A percentile compares a stretch with the other conserved stretches of the same genome.
Conservation (phyloP, 2,329 filamentous ascomycete species). For the Colletotrichum theobromicola region DNA sequence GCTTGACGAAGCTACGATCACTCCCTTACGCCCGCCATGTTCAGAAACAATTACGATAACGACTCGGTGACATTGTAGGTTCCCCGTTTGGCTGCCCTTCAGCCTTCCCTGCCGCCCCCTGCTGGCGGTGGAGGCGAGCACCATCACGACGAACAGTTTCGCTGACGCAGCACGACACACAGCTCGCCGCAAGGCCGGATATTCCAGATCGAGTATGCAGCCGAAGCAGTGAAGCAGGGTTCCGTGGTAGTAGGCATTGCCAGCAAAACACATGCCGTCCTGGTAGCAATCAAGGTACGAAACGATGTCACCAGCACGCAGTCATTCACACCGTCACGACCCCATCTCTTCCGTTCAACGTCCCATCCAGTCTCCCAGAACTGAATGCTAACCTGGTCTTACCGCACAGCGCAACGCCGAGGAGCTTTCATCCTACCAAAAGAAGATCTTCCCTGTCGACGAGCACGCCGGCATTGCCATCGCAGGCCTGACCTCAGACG, state of each 20-base stretch:
- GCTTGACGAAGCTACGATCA: slow-evolving; percentile 21
- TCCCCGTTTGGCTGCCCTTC: slow-evolving; percentile 27
- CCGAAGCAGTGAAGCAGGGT: slow-evolving; percentile 98
- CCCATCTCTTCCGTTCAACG: background rate
- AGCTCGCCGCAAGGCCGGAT: slow-evolving; percentile 99
- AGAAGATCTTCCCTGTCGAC: slow-evolving; percentile 97
- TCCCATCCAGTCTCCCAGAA: background rate
- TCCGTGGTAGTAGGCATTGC: slow-evolving; percentile 96
- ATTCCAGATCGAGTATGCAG: slow-evolving; percentile 99
- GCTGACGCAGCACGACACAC: slow-evolving; percentile 19
- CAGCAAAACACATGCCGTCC: slow-evolving; percentile 96
- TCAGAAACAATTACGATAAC: slow-evolving; percentile 99
- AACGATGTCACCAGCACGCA: background rate
- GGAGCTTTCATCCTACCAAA: slow-evolving; percentile 99
- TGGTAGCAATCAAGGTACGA: slow-evolving; percentile 92
- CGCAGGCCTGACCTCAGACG: slow-evolving; percentile 95
- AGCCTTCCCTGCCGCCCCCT: background rate
- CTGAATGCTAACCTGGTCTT: background rate
- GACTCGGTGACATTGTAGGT: slow-evolving; percentile 98
- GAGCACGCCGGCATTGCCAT: slow-evolving; percentile 95
- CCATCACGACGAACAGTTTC: background rate
- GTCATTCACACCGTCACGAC: background rate
- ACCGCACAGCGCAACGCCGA: slow-evolving; percentile 85
- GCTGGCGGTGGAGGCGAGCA: background rate
- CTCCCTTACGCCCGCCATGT: slow-evolving; percentile 64